Percentiles rank a stretch among this genome's conserved stretches.
These are phyloP conservation scores for Xylariaceae sp. DNA, from an alignment of 2,329 filamentous ascomycete species.

Conservation along the genomic window DNA sequence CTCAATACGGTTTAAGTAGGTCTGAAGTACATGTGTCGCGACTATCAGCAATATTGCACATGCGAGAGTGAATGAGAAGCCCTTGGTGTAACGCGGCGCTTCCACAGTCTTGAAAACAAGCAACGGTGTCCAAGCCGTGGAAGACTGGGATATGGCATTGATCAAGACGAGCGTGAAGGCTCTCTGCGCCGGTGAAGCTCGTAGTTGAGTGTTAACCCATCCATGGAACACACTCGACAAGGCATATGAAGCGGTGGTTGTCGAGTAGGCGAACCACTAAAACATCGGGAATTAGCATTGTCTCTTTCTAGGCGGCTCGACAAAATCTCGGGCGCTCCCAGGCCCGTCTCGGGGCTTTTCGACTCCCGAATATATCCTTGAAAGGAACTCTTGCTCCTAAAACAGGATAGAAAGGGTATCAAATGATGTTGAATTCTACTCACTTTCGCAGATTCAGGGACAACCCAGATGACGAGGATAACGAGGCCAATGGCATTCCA, in stretches of 20 bases:
- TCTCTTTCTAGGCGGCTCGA: too few relatives aligned
- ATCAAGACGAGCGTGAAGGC: slow-evolving; percentile 54
- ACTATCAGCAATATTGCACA: slow-evolving; percentile 38
- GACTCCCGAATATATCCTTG: too few relatives aligned
- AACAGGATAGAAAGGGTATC: too few relatives aligned
- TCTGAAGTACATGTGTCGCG: slow-evolving; percentile 8
- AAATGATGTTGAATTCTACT: too few relatives aligned
- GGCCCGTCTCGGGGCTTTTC: too few relatives aligned
- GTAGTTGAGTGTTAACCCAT: slow-evolving; percentile 56
- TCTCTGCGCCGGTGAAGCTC: slow-evolving; percentile 49
- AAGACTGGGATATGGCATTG: slow-evolving; percentile 56
- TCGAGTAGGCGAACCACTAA: slow-evolving; percentile 58
- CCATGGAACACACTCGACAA: slow-evolving; percentile 59
- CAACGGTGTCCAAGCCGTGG: slow-evolving; percentile 59
- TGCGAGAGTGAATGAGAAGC: slow-evolving; percentile 43
- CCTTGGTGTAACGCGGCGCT: slow-evolving; percentile 46
- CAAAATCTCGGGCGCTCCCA: too few relatives aligned
- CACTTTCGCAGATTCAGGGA: slow-evolving; percentile 55
- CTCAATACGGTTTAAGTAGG: not conserved
- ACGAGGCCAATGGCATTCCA: slow-evolving; percentile 57
- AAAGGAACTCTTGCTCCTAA: too few relatives aligned
- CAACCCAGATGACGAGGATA: slow-evolving; percentile 59
- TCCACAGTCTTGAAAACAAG: slow-evolving; percentile 53
- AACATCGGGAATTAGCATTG: too few relatives aligned
- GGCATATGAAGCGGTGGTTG: slow-evolving; percentile 51